Percentiles rank a stretch among this genome's conserved stretches.
These are phyloP conservation scores for Scleroderma bovista DNA, from an alignment of 768 basidiomycete species.

Conservation along the genomic window DNA sequence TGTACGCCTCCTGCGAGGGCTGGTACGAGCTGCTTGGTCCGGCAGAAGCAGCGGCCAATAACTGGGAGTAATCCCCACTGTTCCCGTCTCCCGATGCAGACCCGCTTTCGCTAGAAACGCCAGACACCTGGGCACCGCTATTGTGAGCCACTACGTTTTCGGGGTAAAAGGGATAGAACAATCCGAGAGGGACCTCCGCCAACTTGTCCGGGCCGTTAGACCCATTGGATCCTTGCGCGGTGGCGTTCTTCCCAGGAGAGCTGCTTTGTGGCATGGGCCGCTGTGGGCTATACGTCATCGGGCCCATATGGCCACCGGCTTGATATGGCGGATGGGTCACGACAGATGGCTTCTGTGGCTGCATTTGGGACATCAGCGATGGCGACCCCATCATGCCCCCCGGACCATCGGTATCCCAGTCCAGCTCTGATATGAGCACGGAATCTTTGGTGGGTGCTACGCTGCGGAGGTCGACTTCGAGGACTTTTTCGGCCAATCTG, in stretches of 20 bases:
- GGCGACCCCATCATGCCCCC: constrained; percentile 20
- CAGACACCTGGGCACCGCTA: constrained; percentile 11
- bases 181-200: constrained; percentile 58
- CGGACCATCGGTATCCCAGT: constrained; percentile 39
- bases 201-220: constrained; percentile 32
- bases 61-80: constrained; percentile 41
- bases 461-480: constrained; percentile 64
- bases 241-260: constrained; percentile 23
- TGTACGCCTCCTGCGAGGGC: constrained; percentile 55
- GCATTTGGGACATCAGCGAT: constrained; percentile 21
- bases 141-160: constrained; percentile 37
- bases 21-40: constrained; percentile 47
- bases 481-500: constrained; percentile 74
- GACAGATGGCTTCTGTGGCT: constrained; percentile 30
- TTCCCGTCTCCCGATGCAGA: constrained; percentile 11
- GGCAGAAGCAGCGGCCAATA: constrained; percentile 55
- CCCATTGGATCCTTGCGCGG: constrained; percentile 16
- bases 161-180: constrained; percentile 79
- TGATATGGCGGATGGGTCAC: constrained; percentile 30
- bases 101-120: constrained; percentile 15
- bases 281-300: constrained; percentile 23
- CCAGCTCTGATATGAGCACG: constrained; percentile 37
- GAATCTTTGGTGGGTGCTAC: constrained; percentile 38
- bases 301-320: constrained; percentile 22
- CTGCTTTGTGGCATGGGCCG: constrained; percentile 22